Evolutionary conservation across 352 stramenopile species (phyloP), one percentile per base, ranked within the genome.

Genomic region (Pythium biforme): DNA sequence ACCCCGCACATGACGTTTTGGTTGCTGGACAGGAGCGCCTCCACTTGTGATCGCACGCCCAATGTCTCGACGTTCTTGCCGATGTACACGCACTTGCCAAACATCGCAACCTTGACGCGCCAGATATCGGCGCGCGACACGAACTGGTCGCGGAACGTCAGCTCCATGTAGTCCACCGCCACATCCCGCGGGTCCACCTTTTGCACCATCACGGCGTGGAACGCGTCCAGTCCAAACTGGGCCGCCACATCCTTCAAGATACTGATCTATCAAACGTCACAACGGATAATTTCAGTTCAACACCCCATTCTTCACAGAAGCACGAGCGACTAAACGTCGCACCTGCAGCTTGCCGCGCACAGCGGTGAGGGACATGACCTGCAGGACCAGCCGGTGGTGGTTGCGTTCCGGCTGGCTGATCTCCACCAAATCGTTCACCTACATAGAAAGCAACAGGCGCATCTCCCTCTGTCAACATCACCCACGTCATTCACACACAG

Each of bases 111-210:
- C 58, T 94, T 94, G 59, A 94, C 90, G 23, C 89, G 83, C 86
- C 89, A 97, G 10, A 98, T 83, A 62, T 97, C 89, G 8, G 83
- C 88, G 7, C 91, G 75, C 17, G 90, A 96, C 5, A 97, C 76
- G 58, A 96, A 98, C 70, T 97, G 87, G 74, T 95, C 86, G 59
- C 94, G 94, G 63, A 97, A 95, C 40, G 79, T 89, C 41, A 97
- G 51, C 72, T 97, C 89, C 51, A 97, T 77, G 58, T 90, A 96
- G 59, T 96, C 88, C 45, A 89, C 74, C 1, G 68, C 75, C 17
- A 90, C 77, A 19, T 89, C 75, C 0, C 67, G 65, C 19, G 70
- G 74, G 6, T 92, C 74, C 12, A 94, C 74, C 22, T 77, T 76
- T n/a, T 77, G 68, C 19, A 91, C 77, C 0, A 66, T 65, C 20